These are phyloP conservation scores for Macrophomina pseudophaseolina DNA, from an alignment of 2,329 filamentous ascomycete species.

Conservation along the genomic window DNA sequence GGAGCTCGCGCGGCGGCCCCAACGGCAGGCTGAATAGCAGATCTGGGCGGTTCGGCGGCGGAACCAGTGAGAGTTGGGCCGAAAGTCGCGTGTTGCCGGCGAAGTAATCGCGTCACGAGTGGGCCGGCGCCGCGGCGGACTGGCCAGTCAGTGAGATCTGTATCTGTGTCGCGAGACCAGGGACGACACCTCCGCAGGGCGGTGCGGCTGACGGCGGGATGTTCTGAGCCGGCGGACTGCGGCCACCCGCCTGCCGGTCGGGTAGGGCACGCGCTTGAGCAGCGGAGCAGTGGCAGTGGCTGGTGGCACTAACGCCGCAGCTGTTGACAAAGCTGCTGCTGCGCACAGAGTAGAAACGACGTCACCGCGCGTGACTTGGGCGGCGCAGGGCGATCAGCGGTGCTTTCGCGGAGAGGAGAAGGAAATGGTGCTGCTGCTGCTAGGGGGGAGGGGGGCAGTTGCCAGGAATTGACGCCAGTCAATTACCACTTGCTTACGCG, in stretches of 20 bases:
- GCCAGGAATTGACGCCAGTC: too few species aligned
- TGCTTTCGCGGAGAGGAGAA: slow-evolving; percentile 9
- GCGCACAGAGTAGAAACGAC: slow-evolving; percentile 3
- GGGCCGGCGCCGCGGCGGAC: neutral
- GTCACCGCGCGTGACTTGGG: slow-evolving; percentile 12
- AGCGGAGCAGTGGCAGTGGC: neutral
- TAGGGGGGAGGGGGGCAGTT: too few species aligned
- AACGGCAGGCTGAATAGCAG: neutral
- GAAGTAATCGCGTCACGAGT: slow-evolving; percentile 13
- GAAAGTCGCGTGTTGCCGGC: slow-evolving; percentile 13
- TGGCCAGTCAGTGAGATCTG: neutral
- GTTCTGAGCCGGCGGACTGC: neutral
- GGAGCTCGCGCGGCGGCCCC: neutral
- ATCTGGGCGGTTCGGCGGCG: slow-evolving; percentile 11
- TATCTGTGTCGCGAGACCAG: neutral
- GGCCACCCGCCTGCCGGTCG: neutral
- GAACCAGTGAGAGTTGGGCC: slow-evolving; percentile 4
- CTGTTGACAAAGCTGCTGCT: neutral
- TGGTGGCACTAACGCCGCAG: neutral
- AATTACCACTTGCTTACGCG: too few species aligned
- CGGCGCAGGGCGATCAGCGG: slow-evolving; percentile 10
- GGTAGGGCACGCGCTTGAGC: neutral
- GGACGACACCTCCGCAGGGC: neutral
- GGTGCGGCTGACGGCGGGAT: neutral
- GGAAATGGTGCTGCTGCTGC: too few species aligned